A percentile compares a stretch with the other conserved stretches of the same genome.
Evolutionary conservation across 768 basidiomycete species (phyloP).

Genomic region (Cystofilobasidium macerans): DNA sequence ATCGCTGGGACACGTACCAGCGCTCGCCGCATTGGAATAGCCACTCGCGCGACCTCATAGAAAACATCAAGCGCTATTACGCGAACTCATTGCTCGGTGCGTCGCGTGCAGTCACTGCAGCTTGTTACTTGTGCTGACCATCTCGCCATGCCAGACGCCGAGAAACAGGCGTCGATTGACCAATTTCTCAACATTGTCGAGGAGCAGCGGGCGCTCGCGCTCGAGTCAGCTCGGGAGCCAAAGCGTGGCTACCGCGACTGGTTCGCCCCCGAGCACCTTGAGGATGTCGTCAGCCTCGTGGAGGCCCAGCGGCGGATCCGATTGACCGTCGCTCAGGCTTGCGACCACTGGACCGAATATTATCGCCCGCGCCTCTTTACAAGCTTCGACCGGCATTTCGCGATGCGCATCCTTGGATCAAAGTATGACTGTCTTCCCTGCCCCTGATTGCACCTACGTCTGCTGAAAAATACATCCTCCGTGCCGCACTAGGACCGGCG

Average conservation of each 20-base stretch:
- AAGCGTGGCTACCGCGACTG: slow-evolving; percentile 72
- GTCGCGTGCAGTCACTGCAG: background rate
- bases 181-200: slow-evolving; percentile 72
- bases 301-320: slow-evolving; percentile 41
- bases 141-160: slow-evolving; percentile 54
- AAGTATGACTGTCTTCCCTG: slow-evolving; percentile 39
- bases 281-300: slow-evolving; percentile 44
- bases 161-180: slow-evolving; percentile 95
- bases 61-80: slow-evolving; percentile 70
- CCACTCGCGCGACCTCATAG: slow-evolving; percentile 76
- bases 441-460: background rate
- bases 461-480: background rate
- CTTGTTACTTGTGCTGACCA: background rate
- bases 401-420: slow-evolving; percentile 31
- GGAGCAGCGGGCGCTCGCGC: slow-evolving; percentile 2
- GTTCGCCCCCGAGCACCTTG: slow-evolving; percentile 53
- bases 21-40: slow-evolving; percentile 95
- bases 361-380: slow-evolving; percentile 77
- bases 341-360: slow-evolving; percentile 78
- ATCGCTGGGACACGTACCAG: slow-evolving; percentile 88
- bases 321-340: slow-evolving; percentile 14
- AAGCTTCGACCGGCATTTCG: slow-evolving; percentile 74
- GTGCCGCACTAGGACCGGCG: slow-evolving; percentile 52
- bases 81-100: slow-evolving; percentile 81
- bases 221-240: slow-evolving; percentile 41